These are phyloP conservation scores for Drechslerella stenobrocha DNA, from an alignment of 2,329 filamentous ascomycete genomes.

Conservation along the genomic window DNA sequence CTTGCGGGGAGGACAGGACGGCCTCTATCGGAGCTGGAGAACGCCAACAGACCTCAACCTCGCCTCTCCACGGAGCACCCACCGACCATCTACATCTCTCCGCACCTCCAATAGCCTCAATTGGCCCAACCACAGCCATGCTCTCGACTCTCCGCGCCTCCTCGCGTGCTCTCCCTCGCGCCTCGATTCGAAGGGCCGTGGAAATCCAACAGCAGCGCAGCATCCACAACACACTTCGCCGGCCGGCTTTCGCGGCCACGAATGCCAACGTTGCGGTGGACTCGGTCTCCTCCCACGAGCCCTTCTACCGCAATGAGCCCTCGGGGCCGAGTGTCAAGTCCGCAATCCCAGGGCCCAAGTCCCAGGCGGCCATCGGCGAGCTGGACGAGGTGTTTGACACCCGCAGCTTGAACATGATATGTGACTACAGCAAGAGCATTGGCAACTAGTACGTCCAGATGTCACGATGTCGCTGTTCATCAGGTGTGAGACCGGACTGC, in stretches of 20 bases:
- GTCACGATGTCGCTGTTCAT: background rate
- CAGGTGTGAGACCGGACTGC: background rate
- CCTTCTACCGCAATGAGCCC: constrained; percentile 52
- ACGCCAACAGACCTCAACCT: background rate
- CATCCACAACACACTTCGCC: constrained; percentile 43
- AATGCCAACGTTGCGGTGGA: constrained; percentile 45
- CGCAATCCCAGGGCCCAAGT: constrained; percentile 56
- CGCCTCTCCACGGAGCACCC: background rate
- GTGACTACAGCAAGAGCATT: constrained; percentile 61
- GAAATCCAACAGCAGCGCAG: constrained; percentile 39
- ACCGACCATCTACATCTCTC: constrained; percentile 18
- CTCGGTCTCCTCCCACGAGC: constrained; percentile 41
- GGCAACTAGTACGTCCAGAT: constrained; percentile 58
- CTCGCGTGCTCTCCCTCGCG: constrained; percentile 36
- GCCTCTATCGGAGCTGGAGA: background rate
- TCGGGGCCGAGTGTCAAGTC: constrained; percentile 53
- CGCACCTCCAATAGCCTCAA: constrained; percentile 4
- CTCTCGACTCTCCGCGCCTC: constrained; percentile 42
- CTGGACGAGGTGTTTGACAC: constrained; percentile 61
- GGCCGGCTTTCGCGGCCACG: constrained; percentile 25
- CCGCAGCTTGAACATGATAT: constrained; percentile 61
- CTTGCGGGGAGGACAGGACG: background rate
- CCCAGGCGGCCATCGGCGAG: constrained; percentile 56
- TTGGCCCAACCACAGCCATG: constrained; percentile 10
- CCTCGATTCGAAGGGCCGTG: constrained; percentile 13